Evolutionary conservation across 2,329 filamentous ascomycete species (phyloP).

Genomic region (Aphanocladium album): DNA sequence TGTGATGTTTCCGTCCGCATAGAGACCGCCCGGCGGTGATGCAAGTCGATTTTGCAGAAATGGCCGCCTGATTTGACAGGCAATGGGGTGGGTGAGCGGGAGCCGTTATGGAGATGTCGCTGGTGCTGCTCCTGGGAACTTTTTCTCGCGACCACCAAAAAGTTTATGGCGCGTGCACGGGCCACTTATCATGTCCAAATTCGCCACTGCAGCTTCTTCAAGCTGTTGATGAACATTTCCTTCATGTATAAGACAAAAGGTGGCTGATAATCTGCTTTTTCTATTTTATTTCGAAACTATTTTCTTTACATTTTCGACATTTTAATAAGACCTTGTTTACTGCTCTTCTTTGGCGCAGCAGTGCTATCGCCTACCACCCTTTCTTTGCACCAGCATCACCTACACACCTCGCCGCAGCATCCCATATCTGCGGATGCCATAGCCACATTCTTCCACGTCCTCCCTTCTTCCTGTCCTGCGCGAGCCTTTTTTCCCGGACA

Average conservation of each 20-base stretch:
- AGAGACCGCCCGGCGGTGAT: neutral
- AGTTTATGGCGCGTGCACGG: conserved; percentile 10
- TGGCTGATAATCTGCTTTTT: too few species aligned
- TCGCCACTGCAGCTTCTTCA: neutral
- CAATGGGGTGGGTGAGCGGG: too few species aligned
- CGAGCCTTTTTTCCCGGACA: neutral
- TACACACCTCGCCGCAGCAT: too few species aligned
- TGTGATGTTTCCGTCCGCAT: neutral
- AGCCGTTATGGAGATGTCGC: conserved; percentile 1
- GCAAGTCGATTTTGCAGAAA: neutral
- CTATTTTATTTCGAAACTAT: neutral
- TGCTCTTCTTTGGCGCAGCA: too few species aligned
- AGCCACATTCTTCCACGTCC: neutral
- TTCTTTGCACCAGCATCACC: neutral
- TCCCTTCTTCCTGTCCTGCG: neutral
- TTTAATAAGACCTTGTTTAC: too few species aligned
- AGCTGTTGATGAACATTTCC: too few species aligned
- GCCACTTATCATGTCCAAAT: neutral
- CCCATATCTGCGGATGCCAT: too few species aligned
- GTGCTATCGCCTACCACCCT: neutral
- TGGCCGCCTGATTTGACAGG: neutral
- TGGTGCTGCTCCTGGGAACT: conserved; percentile 1
- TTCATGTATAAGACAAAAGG: too few species aligned
- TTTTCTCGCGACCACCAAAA: neutral
- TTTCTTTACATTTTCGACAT: neutral